A percentile compares a stretch with the other conserved stretches of the same genome.
These are phyloP conservation scores for Torulaspora indica DNA, from an alignment of 805 yeast species.

Conservation along the genomic window DNA sequence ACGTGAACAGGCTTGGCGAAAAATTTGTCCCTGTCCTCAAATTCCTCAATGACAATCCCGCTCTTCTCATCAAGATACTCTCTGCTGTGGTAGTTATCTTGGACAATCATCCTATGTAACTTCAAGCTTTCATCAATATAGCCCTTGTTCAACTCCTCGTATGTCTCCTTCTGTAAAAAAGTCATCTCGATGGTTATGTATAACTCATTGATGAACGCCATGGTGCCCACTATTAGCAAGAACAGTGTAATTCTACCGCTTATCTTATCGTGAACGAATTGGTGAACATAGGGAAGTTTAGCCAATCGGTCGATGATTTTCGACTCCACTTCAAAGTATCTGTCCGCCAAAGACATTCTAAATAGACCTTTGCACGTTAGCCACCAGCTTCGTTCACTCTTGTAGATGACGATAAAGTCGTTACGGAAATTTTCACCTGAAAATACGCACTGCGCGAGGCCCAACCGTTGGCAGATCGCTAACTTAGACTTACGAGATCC, in stretches of 20 bases:
- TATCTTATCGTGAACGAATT: slow-evolving; percentile 28
- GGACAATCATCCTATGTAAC: slow-evolving; percentile 30
- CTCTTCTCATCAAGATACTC: slow-evolving; percentile 33
- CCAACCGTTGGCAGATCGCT: background rate
- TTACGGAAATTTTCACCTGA: slow-evolving; percentile 1
- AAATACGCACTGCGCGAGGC: slow-evolving; percentile 4
- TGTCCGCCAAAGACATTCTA: slow-evolving; percentile 9
- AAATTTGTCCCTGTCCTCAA: slow-evolving; percentile 54
- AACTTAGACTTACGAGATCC: background rate
- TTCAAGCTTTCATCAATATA: slow-evolving; percentile 30
- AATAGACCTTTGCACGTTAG: background rate
- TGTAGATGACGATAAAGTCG: background rate
- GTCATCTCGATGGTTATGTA: slow-evolving; percentile 36
- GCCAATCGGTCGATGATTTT: slow-evolving; percentile 17
- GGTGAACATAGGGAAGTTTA: slow-evolving; percentile 19
- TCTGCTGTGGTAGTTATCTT: slow-evolving; percentile 34
- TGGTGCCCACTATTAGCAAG: slow-evolving; percentile 29
- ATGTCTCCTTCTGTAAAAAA: slow-evolving; percentile 32
- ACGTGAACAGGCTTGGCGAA: slow-evolving; percentile 73
- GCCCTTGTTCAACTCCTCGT: slow-evolving; percentile 32
- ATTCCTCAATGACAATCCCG: slow-evolving; percentile 35
- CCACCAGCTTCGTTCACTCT: background rate
- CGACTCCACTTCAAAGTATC: slow-evolving; percentile 23
- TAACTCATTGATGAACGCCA: slow-evolving; percentile 35
- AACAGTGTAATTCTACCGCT: slow-evolving; percentile 36